Conservation (phyloP, 148 eudicot species). For the Spergularia bocconei region DNA sequence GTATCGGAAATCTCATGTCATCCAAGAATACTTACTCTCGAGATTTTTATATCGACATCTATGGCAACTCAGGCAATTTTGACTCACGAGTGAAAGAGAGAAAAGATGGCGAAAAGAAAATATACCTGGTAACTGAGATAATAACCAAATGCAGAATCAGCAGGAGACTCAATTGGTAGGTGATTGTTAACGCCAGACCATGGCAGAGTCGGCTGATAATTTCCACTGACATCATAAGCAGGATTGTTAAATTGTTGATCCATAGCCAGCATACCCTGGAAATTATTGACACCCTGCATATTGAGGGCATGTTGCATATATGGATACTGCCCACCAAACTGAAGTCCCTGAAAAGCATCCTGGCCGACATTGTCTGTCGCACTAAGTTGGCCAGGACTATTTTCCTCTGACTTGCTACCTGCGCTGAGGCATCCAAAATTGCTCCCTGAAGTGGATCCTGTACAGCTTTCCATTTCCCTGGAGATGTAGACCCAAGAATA, state of each 20-base stretch:
- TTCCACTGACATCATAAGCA: conserved; percentile 23
- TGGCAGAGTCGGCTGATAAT: conserved; percentile 25
- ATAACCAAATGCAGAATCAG: conserved; percentile 26
- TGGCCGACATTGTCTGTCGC: conserved; percentile 30
- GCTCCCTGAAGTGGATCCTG: conserved; percentile 32
- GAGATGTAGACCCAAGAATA: neutral
- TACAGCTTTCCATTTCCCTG: conserved; percentile 36
- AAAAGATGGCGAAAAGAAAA: neutral
- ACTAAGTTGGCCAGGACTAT: conserved; percentile 31
- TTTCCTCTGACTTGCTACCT: conserved; percentile 24
- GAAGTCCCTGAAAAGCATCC: conserved; percentile 30
- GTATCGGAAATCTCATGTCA: too few relatives aligned
- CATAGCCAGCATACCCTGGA: conserved; percentile 23
- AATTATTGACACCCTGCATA: conserved; percentile 20
- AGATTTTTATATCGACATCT: too few relatives aligned
- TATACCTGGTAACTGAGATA: conserved; percentile 30
- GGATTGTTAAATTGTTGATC: conserved; percentile 21
- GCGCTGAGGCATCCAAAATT: conserved; percentile 28
- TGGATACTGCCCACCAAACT: conserved; percentile 26
- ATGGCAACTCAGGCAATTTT: neutral
- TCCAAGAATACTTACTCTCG: too few relatives aligned
- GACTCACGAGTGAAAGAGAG: neutral
- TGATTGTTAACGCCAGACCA: conserved; percentile 22
- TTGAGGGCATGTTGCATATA: conserved; percentile 21
- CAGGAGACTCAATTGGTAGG: conserved; percentile 23